These are phyloP conservation scores for Iberis pinnata DNA, from an alignment of 345 rosid genomes.

Conservation along the genomic window DNA sequence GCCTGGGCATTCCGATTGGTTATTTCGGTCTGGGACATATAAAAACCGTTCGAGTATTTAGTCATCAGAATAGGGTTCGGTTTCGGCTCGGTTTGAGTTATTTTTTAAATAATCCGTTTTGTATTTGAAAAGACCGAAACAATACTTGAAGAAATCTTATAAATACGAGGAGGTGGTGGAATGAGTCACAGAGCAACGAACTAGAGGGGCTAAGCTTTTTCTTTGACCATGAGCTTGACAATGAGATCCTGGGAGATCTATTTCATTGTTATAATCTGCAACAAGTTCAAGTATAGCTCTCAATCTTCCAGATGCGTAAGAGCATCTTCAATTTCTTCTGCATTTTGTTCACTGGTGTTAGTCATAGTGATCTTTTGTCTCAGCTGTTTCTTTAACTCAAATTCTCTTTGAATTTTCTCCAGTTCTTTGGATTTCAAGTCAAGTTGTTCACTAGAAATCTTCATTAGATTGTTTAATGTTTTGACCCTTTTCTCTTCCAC, in stretches of 20 bases:
- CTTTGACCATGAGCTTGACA: slow-evolving; percentile 11
- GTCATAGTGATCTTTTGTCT: slow-evolving; percentile 7
- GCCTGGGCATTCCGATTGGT: no score
- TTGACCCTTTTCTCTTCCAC: slow-evolving; percentile 11
- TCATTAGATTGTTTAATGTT: not conserved
- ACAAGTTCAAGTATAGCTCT: slow-evolving; percentile 21
- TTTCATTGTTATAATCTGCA: slow-evolving; percentile 11
- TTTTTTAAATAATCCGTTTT: no score
- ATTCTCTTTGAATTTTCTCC: slow-evolving; percentile 3
- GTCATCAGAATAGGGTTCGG: no score
- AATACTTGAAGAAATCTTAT: no score
- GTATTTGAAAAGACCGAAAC: no score
- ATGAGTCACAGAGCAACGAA: slow-evolving; percentile 4
- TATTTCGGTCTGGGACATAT: no score
- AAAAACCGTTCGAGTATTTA: no score
- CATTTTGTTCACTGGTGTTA: slow-evolving; percentile 16
- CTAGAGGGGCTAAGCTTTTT: slow-evolving; percentile 8
- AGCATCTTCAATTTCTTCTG: slow-evolving; percentile 13
- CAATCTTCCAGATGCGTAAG: slow-evolving; percentile 2
- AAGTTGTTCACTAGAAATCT: not conserved
- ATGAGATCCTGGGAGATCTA: slow-evolving; percentile 21
- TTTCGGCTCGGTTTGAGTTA: no score
- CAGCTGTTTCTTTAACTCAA: slow-evolving; percentile 9
- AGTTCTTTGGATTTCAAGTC: slow-evolving; percentile 7
- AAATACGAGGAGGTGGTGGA: no score